A percentile compares a stretch with the other conserved stretches of the same genome.
phyloP scores from a whole-genome alignment of 2,329 filamentous ascomycete genomes.

The Colletotrichum scovillei region DNA sequence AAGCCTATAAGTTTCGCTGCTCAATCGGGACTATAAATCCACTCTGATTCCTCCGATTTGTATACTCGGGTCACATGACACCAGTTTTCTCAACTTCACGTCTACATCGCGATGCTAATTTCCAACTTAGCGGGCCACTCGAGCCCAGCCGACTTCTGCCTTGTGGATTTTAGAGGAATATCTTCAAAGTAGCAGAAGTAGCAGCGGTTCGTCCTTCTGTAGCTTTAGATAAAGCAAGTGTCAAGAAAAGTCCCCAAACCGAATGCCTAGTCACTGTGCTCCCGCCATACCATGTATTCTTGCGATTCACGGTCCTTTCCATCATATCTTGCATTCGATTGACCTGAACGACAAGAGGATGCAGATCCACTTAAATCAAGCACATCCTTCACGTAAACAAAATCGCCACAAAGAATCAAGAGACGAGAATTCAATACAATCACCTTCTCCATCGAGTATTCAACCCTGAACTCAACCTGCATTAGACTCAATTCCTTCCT shows the following conservation, averaged over 20 bases:
- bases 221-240: no score
- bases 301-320: neutral
- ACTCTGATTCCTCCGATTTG: neutral
- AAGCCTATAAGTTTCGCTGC: neutral
- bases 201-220: no score
- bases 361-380: no score
- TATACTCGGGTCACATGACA: neutral
- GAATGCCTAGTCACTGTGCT: neutral
- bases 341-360: neutral
- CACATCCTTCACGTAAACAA: no score
- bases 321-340: neutral
- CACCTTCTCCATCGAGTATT: neutral
- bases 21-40: neutral
- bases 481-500: neutral
- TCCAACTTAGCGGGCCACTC: neutral
- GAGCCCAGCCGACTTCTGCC: neutral
- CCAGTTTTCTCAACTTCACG: neutral
- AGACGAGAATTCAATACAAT: neutral
- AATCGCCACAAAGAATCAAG: neutral
- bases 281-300: neutral
- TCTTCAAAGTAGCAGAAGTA: no score
- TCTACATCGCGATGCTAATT: neutral
- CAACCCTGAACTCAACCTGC: neutral
- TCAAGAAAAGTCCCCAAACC: neutral
- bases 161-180: no score